Base-by-base conservation (phyloP, 148 eudicot species). In the Fagopyrum tataricum region DNA sequence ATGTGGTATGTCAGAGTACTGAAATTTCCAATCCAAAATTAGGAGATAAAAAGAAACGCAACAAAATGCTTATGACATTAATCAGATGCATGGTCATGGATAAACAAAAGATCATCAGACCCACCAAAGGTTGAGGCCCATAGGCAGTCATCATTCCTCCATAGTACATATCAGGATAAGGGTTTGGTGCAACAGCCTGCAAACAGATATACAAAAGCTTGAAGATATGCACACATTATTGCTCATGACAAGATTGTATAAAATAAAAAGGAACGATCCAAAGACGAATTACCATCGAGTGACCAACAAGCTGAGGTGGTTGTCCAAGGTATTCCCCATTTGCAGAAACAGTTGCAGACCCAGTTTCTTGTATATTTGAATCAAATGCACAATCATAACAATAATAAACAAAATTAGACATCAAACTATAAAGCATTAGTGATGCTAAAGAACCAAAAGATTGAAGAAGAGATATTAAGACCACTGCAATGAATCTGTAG, bases 101-200 rank as follows among this genome's bases (percentile, higher is more conserved):
- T 13, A 37, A 39, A 20, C 15, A 61, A 74, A 7, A 75, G 41
- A 66, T 24, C 7, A 51, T 55, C 46, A 70, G 72, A 74, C 78
- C 67, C 80, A 94, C 97, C 96, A 83, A 14, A 69, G 90, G 91
- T 74, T 88, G 91, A 82, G 85, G 82, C 78, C 98, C 93, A 83
- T 79, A 88, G 72, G 93, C 88, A 77, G 90, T 83, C 93, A 91
- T 84, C 88, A 94, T 81, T 74, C 96, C 90, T 31, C 91, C 91
- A 78, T 91, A 94, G 73, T 86, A 91, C 79, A 90, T 78, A 83
- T 85, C 91, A 48, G 78, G 79, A 82, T 85, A 94, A 51, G 96
- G 93, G 79, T 80, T 83, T 62, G 98, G 40, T 40, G 91, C 86
- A 76, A 89, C 90, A 66, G 90, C 96, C 99, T 95, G 89, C 78